These are phyloP conservation scores for Durotheca rogersii DNA, from an alignment of 495 filamentous ascomycete genomes.

Conservation along the genomic window DNA sequence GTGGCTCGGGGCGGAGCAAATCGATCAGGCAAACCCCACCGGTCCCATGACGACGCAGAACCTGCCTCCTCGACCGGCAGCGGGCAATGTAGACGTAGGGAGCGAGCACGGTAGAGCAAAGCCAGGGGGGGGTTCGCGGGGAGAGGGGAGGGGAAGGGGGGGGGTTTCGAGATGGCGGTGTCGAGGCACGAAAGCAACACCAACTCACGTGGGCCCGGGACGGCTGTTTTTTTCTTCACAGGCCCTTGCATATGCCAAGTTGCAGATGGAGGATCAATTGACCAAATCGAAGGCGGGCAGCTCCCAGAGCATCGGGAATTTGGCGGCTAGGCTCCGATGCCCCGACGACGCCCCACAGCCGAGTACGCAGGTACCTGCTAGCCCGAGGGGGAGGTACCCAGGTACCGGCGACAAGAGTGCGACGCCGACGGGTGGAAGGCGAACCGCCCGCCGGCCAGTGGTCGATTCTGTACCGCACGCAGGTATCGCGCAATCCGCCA, in stretches of 20 bases:
- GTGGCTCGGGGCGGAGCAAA: background rate
- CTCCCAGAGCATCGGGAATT: slow-evolving; percentile 24
- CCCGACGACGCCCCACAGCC: no score
- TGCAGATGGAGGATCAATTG: slow-evolving; percentile 18
- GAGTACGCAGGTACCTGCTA: slow-evolving; percentile 6
- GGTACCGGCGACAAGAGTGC: no score
- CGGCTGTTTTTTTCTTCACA: background rate
- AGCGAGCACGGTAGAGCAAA: no score
- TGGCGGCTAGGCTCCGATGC: slow-evolving; percentile 19
- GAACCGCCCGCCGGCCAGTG: no score
- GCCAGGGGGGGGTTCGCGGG: no score
- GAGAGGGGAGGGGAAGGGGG: background rate
- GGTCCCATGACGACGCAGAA: no score
- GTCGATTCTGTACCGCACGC: no score
- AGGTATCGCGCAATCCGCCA: no score
- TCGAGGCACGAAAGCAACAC: slow-evolving; percentile 27
- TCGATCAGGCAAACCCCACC: no score
- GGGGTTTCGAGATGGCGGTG: slow-evolving; percentile 1
- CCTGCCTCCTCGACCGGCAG: no score
- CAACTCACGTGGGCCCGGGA: slow-evolving; percentile 19
- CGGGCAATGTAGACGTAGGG: no score
- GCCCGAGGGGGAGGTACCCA: slow-evolving; percentile 6
- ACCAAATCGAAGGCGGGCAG: slow-evolving; percentile 1
- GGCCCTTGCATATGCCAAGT: slow-evolving; percentile 30
- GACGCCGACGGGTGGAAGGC: no score